These are phyloP conservation scores for Neurospora sp. DNA, from an alignment of 495 filamentous ascomycete species.

Conservation along the genomic window DNA sequence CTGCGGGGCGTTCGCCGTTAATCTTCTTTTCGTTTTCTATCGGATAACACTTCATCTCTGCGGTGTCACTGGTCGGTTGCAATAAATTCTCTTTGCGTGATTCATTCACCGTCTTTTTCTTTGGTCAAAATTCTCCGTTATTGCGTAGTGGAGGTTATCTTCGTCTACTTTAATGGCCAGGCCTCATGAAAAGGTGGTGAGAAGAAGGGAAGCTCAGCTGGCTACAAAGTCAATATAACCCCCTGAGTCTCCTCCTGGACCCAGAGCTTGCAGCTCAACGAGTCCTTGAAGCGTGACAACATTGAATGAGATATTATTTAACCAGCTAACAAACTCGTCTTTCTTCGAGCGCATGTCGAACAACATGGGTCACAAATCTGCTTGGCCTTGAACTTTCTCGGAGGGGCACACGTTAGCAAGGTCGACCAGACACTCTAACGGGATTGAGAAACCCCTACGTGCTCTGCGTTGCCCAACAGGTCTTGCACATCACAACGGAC, in stretches of 20 bases:
- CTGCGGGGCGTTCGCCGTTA: background rate
- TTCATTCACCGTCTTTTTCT: background rate
- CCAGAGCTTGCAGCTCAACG: background rate
- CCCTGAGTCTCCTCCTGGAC: background rate
- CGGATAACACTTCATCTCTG: background rate
- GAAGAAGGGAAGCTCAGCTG: background rate
- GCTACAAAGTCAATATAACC: background rate
- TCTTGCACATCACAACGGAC: background rate
- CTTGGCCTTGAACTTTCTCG: background rate
- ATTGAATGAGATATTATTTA: background rate
- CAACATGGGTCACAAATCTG: background rate
- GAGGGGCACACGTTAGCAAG: background rate
- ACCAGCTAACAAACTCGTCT: background rate
- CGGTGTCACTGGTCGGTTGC: background rate
- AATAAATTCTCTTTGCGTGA: background rate
- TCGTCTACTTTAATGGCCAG: background rate
- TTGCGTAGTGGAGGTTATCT: background rate
- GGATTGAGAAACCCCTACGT: background rate
- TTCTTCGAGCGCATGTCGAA: background rate
- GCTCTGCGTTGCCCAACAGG: background rate
- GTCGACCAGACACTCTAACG: background rate
- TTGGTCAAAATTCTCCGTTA: background rate
- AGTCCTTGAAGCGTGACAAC: background rate
- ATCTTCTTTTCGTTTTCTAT: background rate
- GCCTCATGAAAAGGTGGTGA: background rate